Evolutionary conservation across 1,284 basidiomycete genomes (phyloP).

Genomic region (Phylloporus gajari): DNA sequence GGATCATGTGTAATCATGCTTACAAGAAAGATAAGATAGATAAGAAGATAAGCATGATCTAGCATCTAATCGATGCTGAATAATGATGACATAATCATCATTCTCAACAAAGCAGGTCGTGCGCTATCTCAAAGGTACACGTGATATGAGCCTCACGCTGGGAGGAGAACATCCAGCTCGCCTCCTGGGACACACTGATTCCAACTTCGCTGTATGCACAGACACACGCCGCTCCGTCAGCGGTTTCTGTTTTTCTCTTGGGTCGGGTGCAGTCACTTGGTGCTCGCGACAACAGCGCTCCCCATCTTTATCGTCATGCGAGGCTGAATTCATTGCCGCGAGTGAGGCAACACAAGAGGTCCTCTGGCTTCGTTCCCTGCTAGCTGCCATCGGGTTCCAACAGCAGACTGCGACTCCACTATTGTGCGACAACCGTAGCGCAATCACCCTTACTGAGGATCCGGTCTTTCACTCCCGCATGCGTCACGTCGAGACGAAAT

Average conservation of each 20-base stretch:
- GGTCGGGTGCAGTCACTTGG: conserved; percentile 50
- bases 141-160: background rate
- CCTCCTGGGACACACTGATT: conserved; percentile 38
- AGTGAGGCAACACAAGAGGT: conserved; percentile 40
- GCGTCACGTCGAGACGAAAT: too few relatives aligned
- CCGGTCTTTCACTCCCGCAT: too few relatives aligned
- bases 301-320: conserved; percentile 46
- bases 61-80: too few relatives aligned
- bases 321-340: conserved; percentile 55
- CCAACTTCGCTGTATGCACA: conserved; percentile 49
- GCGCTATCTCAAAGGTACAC: background rate
- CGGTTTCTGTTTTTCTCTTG: conserved; percentile 49
- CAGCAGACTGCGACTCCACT: conserved; percentile 24
- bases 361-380: conserved; percentile 39
- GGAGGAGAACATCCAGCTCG: background rate
- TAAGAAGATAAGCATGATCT: too few relatives aligned
- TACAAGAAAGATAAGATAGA: too few relatives aligned
- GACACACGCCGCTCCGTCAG: conserved; percentile 47
- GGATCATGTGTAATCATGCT: too few relatives aligned
- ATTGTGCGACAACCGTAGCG: conserved; percentile 40
- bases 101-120: background rate
- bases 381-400: conserved; percentile 32
- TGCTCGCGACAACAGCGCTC: conserved; percentile 10
- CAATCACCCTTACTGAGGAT: background rate
- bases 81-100: too few relatives aligned